A percentile compares a stretch with the other conserved stretches of the same genome.
Conservation (phyloP, 1,139 yeast species). For the Yamadazyma atlantica region DNA sequence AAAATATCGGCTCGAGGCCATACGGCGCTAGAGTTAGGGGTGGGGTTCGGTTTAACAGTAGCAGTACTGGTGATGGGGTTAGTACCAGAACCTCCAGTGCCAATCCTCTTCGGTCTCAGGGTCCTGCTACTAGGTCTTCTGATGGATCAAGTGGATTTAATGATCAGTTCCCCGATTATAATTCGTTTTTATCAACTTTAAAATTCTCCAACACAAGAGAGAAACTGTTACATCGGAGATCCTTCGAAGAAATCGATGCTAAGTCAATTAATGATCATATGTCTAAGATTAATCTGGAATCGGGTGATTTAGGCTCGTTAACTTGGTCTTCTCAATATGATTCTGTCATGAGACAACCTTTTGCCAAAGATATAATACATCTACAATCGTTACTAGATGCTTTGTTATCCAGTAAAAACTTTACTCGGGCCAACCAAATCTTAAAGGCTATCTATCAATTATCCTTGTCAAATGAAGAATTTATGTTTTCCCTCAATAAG, state of each 20-base stretch:
- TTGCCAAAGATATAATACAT: slow-evolving; percentile 60
- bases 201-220: slow-evolving; percentile 3
- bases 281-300: not conserved
- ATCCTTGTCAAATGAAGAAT: slow-evolving; percentile 31
- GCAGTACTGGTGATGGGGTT: not conserved
- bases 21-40: not conserved
- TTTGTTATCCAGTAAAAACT: slow-evolving; percentile 66
- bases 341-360: slow-evolving; percentile 44
- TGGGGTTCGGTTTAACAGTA: not conserved
- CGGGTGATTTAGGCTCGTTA: slow-evolving; percentile 3
- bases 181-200: slow-evolving; percentile 1
- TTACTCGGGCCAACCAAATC: slow-evolving; percentile 69
- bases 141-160: not conserved
- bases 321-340: slow-evolving; percentile 45
- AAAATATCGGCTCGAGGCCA: not conserved
- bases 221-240: slow-evolving; percentile 4
- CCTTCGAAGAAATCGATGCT: slow-evolving; percentile 10
- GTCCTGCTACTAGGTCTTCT: not conserved
- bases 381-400: slow-evolving; percentile 81
- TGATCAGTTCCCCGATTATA: slow-evolving; percentile 1
- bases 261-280: slow-evolving; percentile 2
- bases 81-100: not conserved
- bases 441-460: slow-evolving; percentile 55
- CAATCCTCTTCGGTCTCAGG: not conserved
- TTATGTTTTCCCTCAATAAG: slow-evolving; percentile 36